Conservation (phyloP, 2,329 filamentous ascomycete species). For the Sarocladium kiliense region DNA sequence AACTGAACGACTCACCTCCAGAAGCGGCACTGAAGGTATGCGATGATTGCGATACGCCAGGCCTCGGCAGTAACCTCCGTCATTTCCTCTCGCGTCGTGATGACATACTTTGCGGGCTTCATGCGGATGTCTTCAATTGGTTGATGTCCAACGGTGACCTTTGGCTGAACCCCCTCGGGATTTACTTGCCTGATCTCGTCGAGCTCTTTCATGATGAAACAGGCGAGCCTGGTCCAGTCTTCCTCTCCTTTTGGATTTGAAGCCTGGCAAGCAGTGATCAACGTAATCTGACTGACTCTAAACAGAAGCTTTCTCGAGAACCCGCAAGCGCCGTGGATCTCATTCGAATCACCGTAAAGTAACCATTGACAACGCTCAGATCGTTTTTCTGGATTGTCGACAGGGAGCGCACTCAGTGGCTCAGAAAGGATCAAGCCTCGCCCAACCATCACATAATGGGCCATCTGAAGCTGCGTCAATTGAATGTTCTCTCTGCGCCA, state of each 20-base stretch:
- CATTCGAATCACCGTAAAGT: constrained; percentile 30
- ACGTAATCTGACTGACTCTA: constrained; percentile 31
- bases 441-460: constrained; percentile 34
- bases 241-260: background rate
- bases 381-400: constrained; percentile 23
- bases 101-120: constrained; percentile 17
- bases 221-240: background rate
- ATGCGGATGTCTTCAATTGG: constrained; percentile 25
- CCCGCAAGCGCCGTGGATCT: constrained; percentile 36
- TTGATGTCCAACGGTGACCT: constrained; percentile 7
- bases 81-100: constrained; percentile 27
- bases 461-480: constrained; percentile 26
- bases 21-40: constrained; percentile 34
- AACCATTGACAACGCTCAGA: constrained; percentile 32
- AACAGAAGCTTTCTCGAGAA: constrained; percentile 35
- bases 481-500: constrained; percentile 29
- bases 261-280: constrained; percentile 21
- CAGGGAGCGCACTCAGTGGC: constrained; percentile 28
- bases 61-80: constrained; percentile 35
- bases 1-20: constrained; percentile 23
- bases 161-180: constrained; percentile 16
- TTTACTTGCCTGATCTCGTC: background rate
- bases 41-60: constrained; percentile 33
- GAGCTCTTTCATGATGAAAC: background rate
- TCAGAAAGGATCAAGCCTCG: constrained; percentile 34